phyloP scores from a whole-genome alignment of 2,329 filamentous ascomycete genomes.

The Aspergillus quadricinctus region DNA sequence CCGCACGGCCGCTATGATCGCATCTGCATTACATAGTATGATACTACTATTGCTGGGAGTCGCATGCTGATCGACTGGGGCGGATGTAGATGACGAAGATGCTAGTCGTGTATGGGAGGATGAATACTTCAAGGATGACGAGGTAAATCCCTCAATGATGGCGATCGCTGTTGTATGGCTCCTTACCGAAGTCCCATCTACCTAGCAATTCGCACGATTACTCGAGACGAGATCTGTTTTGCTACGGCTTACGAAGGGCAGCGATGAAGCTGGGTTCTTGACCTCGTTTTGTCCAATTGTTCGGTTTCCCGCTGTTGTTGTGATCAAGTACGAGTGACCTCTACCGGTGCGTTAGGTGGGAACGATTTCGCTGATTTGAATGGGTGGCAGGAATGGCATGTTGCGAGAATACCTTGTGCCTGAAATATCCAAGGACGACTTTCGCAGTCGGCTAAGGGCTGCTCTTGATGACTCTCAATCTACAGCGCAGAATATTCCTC shows the following conservation, averaged over 20 bases:
- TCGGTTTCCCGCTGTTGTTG: constrained; percentile 70
- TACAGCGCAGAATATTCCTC: constrained; percentile 1
- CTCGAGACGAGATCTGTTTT: constrained; percentile 63
- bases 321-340: constrained; percentile 61
- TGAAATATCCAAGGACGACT: constrained; percentile 62
- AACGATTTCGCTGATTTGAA: constrained; percentile 10
- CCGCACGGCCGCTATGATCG: constrained; percentile 9
- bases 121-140: constrained; percentile 55
- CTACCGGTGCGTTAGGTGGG: neutral
- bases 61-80: constrained; percentile 5
- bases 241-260: constrained; percentile 66
- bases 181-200: constrained; percentile 2
- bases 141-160: constrained; percentile 38
- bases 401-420: constrained; percentile 71
- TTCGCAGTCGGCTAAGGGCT: constrained; percentile 53
- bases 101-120: constrained; percentile 70
- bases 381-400: constrained; percentile 60
- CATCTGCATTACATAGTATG: neutral
- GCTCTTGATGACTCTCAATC: constrained; percentile 32
- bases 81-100: constrained; percentile 57
- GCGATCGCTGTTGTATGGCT: neutral
- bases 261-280: constrained; percentile 76
- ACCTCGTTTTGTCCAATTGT: constrained; percentile 78
- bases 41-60: neutral
- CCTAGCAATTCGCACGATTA: constrained; percentile 49